Percentiles rank a stretch among this genome's conserved stretches.
These are phyloP conservation scores for Apium graveolens DNA, from an alignment of 129 eudicot genomes.

Conservation along the genomic window DNA sequence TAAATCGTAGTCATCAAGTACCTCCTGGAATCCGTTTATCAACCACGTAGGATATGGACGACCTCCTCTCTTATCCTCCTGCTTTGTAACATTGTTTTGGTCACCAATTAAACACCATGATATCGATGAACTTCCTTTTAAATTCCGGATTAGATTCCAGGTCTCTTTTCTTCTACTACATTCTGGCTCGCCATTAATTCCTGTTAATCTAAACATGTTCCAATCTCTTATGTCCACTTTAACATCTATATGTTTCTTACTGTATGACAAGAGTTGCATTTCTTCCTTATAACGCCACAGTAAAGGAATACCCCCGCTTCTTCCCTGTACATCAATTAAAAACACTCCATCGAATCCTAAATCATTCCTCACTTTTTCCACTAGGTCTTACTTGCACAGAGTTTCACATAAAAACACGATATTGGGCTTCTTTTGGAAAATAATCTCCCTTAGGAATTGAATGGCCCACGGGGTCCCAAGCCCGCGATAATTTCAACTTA, in stretches of 20 bases:
- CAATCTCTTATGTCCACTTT: background rate
- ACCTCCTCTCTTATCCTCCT: too few relatives aligned
- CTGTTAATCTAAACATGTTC: background rate
- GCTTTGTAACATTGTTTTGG: too few relatives aligned
- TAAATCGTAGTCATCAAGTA: too few relatives aligned
- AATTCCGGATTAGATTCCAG: background rate
- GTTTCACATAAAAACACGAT: background rate
- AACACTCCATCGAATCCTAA: too few relatives aligned
- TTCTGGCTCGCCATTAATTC: background rate
- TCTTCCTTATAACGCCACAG: background rate
- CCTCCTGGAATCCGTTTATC: too few relatives aligned
- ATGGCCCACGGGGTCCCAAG: background rate
- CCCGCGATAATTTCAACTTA: background rate
- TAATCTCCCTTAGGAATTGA: background rate
- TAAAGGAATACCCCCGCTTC: background rate
- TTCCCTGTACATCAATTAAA: background rate
- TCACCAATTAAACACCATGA: too few relatives aligned
- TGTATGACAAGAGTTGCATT: too few relatives aligned
- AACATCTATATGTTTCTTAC: background rate
- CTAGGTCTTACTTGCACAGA: background rate
- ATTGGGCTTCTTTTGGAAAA: background rate
- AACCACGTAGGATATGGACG: too few relatives aligned
- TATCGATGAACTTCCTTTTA: too few relatives aligned
- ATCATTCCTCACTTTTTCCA: background rate
- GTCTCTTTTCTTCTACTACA: background rate